These are phyloP conservation scores for Penicillium sp. DNA, from an alignment of 2,329 filamentous ascomycete species.

Conservation along the genomic window DNA sequence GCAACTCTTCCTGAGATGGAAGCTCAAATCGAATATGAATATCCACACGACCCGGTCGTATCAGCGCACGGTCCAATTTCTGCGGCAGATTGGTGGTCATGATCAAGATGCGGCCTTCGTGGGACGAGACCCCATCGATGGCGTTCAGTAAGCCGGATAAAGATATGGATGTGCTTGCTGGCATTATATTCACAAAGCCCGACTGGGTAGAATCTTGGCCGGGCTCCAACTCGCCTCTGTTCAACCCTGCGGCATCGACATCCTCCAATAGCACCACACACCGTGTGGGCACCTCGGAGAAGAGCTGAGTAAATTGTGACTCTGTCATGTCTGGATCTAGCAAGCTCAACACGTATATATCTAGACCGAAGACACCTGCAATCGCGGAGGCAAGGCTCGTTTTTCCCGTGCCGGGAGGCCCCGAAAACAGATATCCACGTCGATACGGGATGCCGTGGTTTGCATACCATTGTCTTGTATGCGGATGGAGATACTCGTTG, in stretches of 20 bases:
- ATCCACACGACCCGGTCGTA: conserved; percentile 64
- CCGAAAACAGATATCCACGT: conserved; percentile 71
- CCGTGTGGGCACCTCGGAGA: conserved; percentile 56
- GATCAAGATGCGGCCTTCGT: conserved; percentile 72
- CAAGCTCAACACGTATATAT: not conserved
- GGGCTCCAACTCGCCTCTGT: conserved; percentile 11
- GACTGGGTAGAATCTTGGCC: not conserved
- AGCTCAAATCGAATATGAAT: conserved; percentile 57
- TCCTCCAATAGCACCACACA: conserved; percentile 66
- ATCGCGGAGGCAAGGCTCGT: not conserved
- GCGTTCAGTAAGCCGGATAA: conserved; percentile 75
- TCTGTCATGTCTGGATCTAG: not conserved
- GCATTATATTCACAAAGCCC: not conserved
- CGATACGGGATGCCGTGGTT: conserved; percentile 70
- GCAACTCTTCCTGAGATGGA: not conserved
- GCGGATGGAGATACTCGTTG: conserved; percentile 70
- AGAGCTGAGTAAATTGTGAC: conserved; percentile 37
- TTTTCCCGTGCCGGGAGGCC: conserved; percentile 29
- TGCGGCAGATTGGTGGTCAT: conserved; percentile 79
- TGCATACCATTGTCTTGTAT: conserved; percentile 64
- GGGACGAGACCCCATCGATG: conserved; percentile 74
- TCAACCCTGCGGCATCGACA: conserved; percentile 61
- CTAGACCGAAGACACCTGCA: not conserved
- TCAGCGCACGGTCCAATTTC: conserved; percentile 64
- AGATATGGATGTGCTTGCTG: conserved; percentile 37